Percentiles rank a stretch among this genome's conserved stretches.
Conservation (phyloP, 208 protist genomes). For the Chromosphaera perkinsii region DNA sequence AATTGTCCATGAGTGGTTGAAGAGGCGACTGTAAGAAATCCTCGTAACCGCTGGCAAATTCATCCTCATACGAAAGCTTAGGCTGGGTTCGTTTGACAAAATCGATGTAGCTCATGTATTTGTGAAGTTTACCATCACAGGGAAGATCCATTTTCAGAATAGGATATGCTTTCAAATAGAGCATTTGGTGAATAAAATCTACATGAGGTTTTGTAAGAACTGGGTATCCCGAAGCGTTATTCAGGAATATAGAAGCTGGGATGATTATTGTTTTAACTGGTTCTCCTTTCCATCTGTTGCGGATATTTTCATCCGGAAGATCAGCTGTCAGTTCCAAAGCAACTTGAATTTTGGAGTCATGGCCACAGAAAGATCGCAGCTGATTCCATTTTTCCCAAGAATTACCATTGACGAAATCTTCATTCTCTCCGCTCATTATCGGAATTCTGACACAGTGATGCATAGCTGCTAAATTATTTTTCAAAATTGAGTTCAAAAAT, state of each 20-base stretch:
- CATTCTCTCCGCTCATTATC: constrained; percentile 20
- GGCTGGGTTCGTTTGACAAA: constrained; percentile 17
- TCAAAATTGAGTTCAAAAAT: not conserved
- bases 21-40: constrained; percentile 66
- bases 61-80: constrained; percentile 34
- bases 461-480: not conserved
- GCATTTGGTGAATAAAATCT: too few relatives aligned
- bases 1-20: constrained; percentile 92
- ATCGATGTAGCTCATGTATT: too few relatives aligned
- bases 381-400: constrained; percentile 67
- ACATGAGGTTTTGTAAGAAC: constrained; percentile 64
- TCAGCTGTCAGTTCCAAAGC: constrained; percentile 64
- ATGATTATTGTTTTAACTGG: constrained; percentile 63
- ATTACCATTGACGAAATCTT: constrained; percentile 13
- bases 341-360: constrained; percentile 45
- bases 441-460: constrained; percentile 3
- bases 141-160: too few relatives aligned
- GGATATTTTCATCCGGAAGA: constrained; percentile 41
- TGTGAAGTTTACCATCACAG: too few relatives aligned
- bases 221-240: constrained; percentile 59
- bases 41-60: constrained; percentile 71
- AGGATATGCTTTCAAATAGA: too few relatives aligned
- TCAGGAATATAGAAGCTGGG: constrained; percentile 60
- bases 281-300: constrained; percentile 62
- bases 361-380: constrained; percentile 57